Evolutionary conservation across 2,329 filamentous ascomycete genomes (phyloP), one percentile per base, ranked within the genome.

Genomic region (Beauveria varroae): DNA sequence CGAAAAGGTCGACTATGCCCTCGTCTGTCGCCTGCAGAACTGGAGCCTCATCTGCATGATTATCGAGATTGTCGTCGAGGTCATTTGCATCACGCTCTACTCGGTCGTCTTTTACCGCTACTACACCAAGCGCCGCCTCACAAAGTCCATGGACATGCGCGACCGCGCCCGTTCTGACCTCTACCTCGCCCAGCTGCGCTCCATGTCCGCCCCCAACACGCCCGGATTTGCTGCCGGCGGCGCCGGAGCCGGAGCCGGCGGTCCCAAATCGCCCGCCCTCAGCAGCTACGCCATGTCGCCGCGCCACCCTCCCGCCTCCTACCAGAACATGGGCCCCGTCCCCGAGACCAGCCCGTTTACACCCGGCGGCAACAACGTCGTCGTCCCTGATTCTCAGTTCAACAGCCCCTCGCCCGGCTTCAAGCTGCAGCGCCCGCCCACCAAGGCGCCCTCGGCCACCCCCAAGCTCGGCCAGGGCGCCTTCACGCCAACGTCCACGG

Each of bases 21-120:
- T 99, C 56, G 83, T 98, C 67, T 99, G 95, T 79, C 89, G 93
- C 69, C 85, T 99, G 69, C 78, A 97, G 63, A 95, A 96, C 78
- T 99, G 95, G 95, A 84, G 89, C 46, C 82, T 99, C 65, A 89
- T 99, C 73, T 99, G 95, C 83, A 93, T 93, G 77, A 89, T 99
- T 72, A 98, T 99, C 73, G 95, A 99, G 76, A 83, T 99, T 67
- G 90, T 97, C 64, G 83, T 99, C 68, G 95, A 98, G 72, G 84
- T 90, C 67, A 88, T 98, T 71, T 91, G 90, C 71, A 96, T 99
- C 73, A 81, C 86, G 59, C 90, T 99, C 70, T 99, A 99, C 82
- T 91, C 85, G 70, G 84, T 97, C 71, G 87, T 97, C 73, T 97
- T 98, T 81, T 98, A 96, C 82, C 90, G 95, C 68, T 96, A 96